Percentiles rank a stretch among this genome's conserved stretches.
phyloP scores from a whole-genome alignment of 2,329 filamentous ascomycete species.

The Colletotrichum simmondsii region DNA sequence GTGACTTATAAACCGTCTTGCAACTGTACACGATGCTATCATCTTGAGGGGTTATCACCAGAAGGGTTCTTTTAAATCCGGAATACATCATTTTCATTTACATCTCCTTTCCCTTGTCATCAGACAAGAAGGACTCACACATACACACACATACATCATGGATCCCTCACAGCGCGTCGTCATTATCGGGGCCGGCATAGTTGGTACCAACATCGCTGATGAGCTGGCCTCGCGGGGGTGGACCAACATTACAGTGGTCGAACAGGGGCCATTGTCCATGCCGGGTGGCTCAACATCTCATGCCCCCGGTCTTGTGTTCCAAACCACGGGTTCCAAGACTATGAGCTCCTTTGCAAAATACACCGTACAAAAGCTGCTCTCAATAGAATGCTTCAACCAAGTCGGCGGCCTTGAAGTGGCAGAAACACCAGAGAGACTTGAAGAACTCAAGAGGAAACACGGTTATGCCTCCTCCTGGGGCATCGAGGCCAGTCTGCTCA shows the following conservation, averaged over 20 bases:
- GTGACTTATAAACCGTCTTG: conserved; percentile 9
- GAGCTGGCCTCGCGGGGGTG: conserved; percentile 72
- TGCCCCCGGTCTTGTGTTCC: conserved; percentile 72
- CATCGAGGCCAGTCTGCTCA: conserved; percentile 64
- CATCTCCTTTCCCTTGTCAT: not conserved
- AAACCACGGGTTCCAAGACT: conserved; percentile 68
- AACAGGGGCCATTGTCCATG: conserved; percentile 71
- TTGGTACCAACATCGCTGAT: conserved; percentile 72
- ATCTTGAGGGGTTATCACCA: not conserved
- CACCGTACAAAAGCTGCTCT: conserved; percentile 69
- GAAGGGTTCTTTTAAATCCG: not conserved
- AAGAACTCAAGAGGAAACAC: conserved; percentile 71
- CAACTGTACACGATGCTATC: not conserved
- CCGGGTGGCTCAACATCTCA: conserved; percentile 75
- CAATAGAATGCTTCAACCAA: conserved; percentile 71
- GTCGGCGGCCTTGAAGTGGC: conserved; percentile 72
- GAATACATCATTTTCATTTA: not conserved
- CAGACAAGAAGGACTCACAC: not conserved
- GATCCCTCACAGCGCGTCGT: conserved; percentile 57
- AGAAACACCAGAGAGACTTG: conserved; percentile 66
- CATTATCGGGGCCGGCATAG: conserved; percentile 73
- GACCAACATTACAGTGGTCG: conserved; percentile 71
- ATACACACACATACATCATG: conserved; percentile 39
- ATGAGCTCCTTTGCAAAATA: conserved; percentile 70
- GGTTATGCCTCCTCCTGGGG: conserved; percentile 72